Base-by-base conservation (phyloP, 345 rosid species). In the Jatropha curcas region DNA sequence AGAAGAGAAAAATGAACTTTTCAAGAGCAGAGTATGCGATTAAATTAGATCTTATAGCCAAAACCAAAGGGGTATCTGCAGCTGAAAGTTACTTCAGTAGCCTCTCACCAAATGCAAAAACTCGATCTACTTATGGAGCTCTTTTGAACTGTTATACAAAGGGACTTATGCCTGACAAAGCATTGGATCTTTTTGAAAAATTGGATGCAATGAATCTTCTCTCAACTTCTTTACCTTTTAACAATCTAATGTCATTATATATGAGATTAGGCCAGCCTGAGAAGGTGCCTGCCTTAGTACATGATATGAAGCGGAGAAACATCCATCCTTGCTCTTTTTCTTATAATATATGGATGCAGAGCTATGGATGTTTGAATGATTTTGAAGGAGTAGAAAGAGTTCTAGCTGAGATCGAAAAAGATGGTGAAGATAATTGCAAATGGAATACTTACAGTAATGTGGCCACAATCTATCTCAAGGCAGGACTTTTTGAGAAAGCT, bases 91-190 rank as follows among this genome's bases (percentile, higher is more conserved):
- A 84, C 82, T 85, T 91, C 13, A 69, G 46, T 45, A 34, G 60
- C 41, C 86, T 93, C 16, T 68, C 85, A 0, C 80, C 78, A 12
- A 22, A 65, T 0, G 77, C 81, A 24, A 84, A 83, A 82, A 81
- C 77, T 71, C 64, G 17, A 10, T 45, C 46, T 1, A 75, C 89
- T 28, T 87, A 87, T n/a, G 89, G 89, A 24, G 37, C 94, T 1
- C 88, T 91, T 56, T 77, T 93, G 74, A 86, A 79, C 77, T 85
- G 88, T 78, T 92, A 92, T 72, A 88, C 93, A 80, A 69, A 53
- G 35, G 82, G 78, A 68, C 78, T 73, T 5, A 70, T 77, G 77
- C 76, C 77, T 55, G 89, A 88, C 35, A 86, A 90, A 64, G 96
- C 96, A 25, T 64, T 77, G 57, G 63, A 79, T 33, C 86, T 84